Base-by-base conservation (phyloP, 2,329 filamentous ascomycete species). In the Aaosphaeria arxii region DNA sequence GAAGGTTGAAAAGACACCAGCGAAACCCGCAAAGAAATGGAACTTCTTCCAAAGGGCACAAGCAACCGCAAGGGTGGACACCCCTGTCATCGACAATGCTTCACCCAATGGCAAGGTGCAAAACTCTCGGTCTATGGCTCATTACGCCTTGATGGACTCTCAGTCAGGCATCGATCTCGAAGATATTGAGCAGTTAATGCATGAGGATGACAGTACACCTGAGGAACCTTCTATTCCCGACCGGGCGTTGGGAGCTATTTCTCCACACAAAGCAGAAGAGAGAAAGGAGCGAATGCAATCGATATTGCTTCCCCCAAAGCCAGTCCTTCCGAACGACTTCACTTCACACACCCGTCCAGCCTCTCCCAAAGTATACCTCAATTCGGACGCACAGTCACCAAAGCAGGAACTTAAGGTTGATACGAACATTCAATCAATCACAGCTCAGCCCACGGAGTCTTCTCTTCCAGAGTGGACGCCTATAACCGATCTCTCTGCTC, bases 1-100 rank as follows among this genome's bases (percentile, higher is more conserved):
- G 17, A 43, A 43, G 24, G 41, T 30, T 7, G 36, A 47, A 44
- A 40, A 66, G 47, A 56, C 62, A 40, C 62, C 54, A 42, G 48
- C 55, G 13, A 77, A 75, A 59, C 60, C 71, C 13, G 57, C 69
- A 24, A 68, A 69, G 51, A 76, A 74, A 64, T 84, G 80, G 80
- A 84, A 82, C 55, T 81, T 85, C 53, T 83, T 85, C 49, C 80
- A 83, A 45, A 66, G 75, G 9, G 71, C 72, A 6, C 73, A 75
- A 11, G 67, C 71, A 5, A 61, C 67, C 7, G 67, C 71, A 31
- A 63, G 73, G 67, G 61, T 70, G 31, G 58, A 62, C 5, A 48
- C 61, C 17, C 55, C 56, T 36, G 58, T 61, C 11, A 53, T 57
- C 6, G 66, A 74, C 11, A 30, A 17, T 11, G 64, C 76, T 35